Evolutionary conservation across 176 grass and related monocot species (phyloP).

Genomic region (Paspalum vaginatum): DNA sequence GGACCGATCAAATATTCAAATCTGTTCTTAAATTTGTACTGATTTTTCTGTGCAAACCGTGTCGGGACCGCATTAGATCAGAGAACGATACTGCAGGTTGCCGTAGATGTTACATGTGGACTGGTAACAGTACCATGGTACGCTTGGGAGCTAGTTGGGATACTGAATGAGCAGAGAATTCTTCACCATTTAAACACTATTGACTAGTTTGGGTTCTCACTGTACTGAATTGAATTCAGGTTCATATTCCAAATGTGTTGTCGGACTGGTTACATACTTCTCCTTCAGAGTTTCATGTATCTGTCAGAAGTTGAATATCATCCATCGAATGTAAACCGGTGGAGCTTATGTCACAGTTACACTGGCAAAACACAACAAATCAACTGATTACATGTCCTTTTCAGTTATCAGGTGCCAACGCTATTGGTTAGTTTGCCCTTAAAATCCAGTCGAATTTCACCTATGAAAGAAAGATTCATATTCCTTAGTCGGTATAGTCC

Average conservation of each 20-base stretch:
- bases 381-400: neutral
- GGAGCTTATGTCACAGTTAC: conserved; percentile 8
- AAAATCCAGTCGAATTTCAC: too few species aligned
- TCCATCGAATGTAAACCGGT: neutral
- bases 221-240: conserved; percentile 4
- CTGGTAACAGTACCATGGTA: conserved; percentile 33
- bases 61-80: conserved; percentile 44
- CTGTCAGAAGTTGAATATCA: conserved; percentile 42
- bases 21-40: conserved; percentile 5
- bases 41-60: neutral
- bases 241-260: conserved; percentile 20
- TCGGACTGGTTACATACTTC: conserved; percentile 45
- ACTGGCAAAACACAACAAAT: neutral
- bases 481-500: too few species aligned
- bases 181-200: neutral
- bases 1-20: too few species aligned
- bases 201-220: neutral
- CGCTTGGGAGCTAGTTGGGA: neutral
- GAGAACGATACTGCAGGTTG: conserved; percentile 48
- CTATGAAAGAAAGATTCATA: too few species aligned
- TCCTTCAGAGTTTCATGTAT: conserved; percentile 51
- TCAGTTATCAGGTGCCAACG: conserved; percentile 49
- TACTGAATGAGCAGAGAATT: conserved; percentile 8
- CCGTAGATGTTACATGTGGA: conserved; percentile 52
- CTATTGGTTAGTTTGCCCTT: conserved; percentile 20